Percentiles rank a stretch among this genome's conserved stretches.
Evolutionary conservation across 1,139 yeast genomes (phyloP).

Genomic region (Kodamaea alishanica): DNA sequence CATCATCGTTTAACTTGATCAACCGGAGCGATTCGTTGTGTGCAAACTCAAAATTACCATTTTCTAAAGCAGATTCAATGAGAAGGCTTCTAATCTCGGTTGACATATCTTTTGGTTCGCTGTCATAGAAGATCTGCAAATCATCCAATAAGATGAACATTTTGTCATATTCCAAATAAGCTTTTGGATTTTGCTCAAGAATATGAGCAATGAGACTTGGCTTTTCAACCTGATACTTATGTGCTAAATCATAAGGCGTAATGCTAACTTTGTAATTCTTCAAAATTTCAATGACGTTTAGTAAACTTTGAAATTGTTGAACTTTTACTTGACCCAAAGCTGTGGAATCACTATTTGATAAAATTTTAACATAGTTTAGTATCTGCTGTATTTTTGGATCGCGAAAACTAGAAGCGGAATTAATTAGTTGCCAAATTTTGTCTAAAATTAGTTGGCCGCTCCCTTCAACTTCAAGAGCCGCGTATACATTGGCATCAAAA

Average conservation of each 20-base stretch:
- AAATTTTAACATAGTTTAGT: too few relatives aligned
- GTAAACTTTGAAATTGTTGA: conserved; percentile 4
- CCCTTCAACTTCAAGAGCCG: not conserved
- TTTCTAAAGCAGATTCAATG: conserved; percentile 55
- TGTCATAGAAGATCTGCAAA: conserved; percentile 31
- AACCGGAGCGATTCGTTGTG: conserved; percentile 25
- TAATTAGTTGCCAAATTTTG: too few relatives aligned
- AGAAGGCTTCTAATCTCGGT: conserved; percentile 46
- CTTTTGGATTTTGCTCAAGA: conserved; percentile 52
- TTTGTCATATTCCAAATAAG: conserved; percentile 48
- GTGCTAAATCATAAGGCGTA: conserved; percentile 1
- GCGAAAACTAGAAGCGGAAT: too few relatives aligned
- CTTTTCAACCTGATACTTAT: not conserved
- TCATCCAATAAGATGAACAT: conserved; percentile 41
- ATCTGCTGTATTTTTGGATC: too few relatives aligned
- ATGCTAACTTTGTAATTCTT: conserved; percentile 2
- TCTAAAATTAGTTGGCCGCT: too few relatives aligned
- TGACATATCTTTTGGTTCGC: conserved; percentile 12
- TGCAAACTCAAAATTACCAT: conserved; percentile 54
- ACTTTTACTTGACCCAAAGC: too few relatives aligned
- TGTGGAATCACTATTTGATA: too few relatives aligned
- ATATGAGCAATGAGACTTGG: conserved; percentile 25
- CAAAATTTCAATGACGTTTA: conserved; percentile 6
- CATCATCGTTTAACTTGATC: conserved; percentile 7
- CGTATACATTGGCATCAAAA: conserved; percentile 3